A percentile compares a stretch with the other conserved stretches of the same genome.
phyloP scores from a whole-genome alignment of 306 rosid species.

The Abrus precatorius region DNA sequence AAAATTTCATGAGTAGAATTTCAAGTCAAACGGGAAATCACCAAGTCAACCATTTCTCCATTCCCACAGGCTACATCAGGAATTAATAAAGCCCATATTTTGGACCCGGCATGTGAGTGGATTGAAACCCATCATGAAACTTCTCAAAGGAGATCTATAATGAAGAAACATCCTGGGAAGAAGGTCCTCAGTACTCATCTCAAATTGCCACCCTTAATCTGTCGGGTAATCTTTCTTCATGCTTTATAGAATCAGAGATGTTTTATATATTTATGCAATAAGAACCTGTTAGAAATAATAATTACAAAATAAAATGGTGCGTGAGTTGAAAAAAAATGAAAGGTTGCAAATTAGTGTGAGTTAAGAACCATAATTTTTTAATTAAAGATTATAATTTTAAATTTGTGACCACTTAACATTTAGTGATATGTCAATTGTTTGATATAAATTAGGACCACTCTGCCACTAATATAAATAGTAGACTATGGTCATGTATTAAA shows the following conservation, averaged over 20 bases:
- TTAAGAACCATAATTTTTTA: too few relatives aligned
- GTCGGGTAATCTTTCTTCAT: slow-evolving; percentile 48
- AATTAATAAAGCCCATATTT: slow-evolving; percentile 22
- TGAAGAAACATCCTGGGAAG: not conserved
- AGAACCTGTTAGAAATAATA: not conserved
- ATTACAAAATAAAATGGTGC: too few relatives aligned
- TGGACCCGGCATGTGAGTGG: slow-evolving; percentile 47
- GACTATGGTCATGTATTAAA: too few relatives aligned
- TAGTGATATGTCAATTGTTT: too few relatives aligned
- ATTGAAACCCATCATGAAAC: too few relatives aligned
- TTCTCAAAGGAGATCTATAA: slow-evolving; percentile 41
- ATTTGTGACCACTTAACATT: too few relatives aligned
- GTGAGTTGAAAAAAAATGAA: too few relatives aligned
- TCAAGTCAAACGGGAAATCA: not conserved
- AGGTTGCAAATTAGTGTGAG: too few relatives aligned
- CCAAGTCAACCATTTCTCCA: not conserved
- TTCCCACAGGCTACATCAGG: slow-evolving; percentile 49
- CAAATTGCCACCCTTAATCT: slow-evolving; percentile 40
- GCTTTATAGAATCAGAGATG: not conserved
- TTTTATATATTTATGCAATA: not conserved
- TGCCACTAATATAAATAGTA: too few relatives aligned
- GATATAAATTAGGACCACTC: too few relatives aligned
- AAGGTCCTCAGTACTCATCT: slow-evolving; percentile 3
- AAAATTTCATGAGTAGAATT: slow-evolving; percentile 3
- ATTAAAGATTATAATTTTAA: too few relatives aligned